Base-by-base conservation (phyloP, 495 filamentous ascomycete genomes). In the Beverwykella pulmonaria region DNA sequence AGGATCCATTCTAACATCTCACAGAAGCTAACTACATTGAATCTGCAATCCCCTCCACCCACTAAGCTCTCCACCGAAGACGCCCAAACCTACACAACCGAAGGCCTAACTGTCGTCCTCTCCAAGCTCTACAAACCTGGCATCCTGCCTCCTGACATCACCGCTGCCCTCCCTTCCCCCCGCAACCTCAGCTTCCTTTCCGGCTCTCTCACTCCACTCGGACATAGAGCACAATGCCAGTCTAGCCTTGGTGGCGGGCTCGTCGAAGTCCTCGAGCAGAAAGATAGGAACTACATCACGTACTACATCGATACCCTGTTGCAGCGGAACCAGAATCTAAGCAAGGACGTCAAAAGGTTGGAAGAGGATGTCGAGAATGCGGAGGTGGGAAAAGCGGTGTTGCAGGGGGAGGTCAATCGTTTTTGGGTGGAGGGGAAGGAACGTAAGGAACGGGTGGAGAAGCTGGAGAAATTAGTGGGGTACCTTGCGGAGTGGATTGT, bases 271-370 rank as follows among this genome's bases (percentile, higher is more conserved):
- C 41, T 60, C 17, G 19, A 22, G 14, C 22, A 23, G 46, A 61
- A 61, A 20, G 59, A 61, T 17, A 36, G 10, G n/a, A 29, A 53
- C n/a, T 61, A 61, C 59, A 9, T 61, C 15, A 25, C 27, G 48
- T 25, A 53, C 59, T 61, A 52, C 59, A 53, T 61, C 27, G 48
- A 52, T 26, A 52, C 44, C 25, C 29, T 61, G 10, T 29, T 41
- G 10, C n/a, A 14, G n/a, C 27, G 34, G n/a, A 57, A 57, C 17
- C 17, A 20, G 17, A 22, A 19, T 19, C n/a, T 20, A 32, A 27
- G n/a, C 20, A 25, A 23, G 25, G 54, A 39, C 6, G n/a, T 41
- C 19, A 25, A 20, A 5, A 46, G 25, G 12, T 20, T 41, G 9
- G 54, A 57, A 22, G 54, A 39, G 22, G 26, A 23, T 6, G 20